These are phyloP conservation scores for Uronychia setigera DNA, from an alignment of 73 alveolate species.

Conservation along the genomic window DNA sequence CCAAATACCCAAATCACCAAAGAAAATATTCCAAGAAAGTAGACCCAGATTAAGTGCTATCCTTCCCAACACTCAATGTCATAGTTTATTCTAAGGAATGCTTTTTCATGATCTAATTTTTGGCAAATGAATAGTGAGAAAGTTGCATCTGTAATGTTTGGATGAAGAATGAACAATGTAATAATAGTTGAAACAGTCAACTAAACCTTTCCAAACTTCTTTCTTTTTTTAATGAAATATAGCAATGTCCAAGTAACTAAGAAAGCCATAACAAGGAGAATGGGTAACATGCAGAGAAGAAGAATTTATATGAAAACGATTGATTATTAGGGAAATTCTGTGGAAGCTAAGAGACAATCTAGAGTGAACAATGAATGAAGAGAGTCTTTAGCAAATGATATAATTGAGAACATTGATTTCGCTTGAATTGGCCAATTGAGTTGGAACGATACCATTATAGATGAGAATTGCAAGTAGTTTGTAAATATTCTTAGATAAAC, in stretches of 20 bases:
- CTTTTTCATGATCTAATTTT: conserved; percentile 19
- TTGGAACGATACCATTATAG: too few relatives aligned
- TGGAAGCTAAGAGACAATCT: too few relatives aligned
- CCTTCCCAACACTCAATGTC: conserved; percentile 29
- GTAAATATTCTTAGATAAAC: too few relatives aligned
- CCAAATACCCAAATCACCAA: conserved; percentile 29
- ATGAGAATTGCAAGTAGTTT: too few relatives aligned
- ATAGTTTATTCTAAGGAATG: background rate
- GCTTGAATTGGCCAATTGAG: too few relatives aligned
- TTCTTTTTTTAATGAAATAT: background rate
- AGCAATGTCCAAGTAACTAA: background rate
- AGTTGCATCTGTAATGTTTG: conserved; percentile 8
- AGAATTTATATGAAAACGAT: too few relatives aligned
- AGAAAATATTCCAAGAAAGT: conserved; percentile 19
- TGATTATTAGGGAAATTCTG: too few relatives aligned
- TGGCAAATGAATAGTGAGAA: conserved; percentile 20
- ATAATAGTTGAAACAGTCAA: conserved; percentile 31
- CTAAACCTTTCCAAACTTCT: background rate
- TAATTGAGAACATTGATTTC: too few relatives aligned
- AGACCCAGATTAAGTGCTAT: conserved; percentile 4
- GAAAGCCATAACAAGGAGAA: conserved; percentile 13
- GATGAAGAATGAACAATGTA: conserved; percentile 24
- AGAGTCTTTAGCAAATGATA: too few relatives aligned
- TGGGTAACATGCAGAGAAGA: too few relatives aligned
- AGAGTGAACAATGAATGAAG: too few relatives aligned